A percentile compares a stretch with the other conserved stretches of the same genome.
Evolutionary conservation across 495 filamentous ascomycete species (phyloP).

Genomic region (Penicillium cataractarum): DNA sequence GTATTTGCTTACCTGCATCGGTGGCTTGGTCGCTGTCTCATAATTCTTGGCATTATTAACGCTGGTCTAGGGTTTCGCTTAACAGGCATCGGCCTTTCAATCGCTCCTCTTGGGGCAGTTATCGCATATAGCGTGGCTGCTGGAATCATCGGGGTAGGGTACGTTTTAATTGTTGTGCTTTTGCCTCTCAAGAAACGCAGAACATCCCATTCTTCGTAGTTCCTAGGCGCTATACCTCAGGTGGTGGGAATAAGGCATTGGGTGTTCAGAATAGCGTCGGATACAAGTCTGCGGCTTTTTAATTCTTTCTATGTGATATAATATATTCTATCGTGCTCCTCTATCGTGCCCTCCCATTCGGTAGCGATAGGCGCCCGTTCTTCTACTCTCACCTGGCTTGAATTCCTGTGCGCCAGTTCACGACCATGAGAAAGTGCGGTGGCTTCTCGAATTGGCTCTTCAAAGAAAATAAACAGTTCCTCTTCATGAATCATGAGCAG

Average conservation of each 20-base stretch:
- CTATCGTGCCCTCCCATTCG: too few relatives aligned
- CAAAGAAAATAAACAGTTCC: too few relatives aligned
- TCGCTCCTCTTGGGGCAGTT: slow-evolving; percentile 41
- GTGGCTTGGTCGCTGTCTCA: slow-evolving; percentile 67
- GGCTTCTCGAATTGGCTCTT: too few relatives aligned
- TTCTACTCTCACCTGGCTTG: too few relatives aligned
- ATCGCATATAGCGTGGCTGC: slow-evolving; percentile 65
- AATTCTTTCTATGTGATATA: not conserved
- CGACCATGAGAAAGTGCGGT: too few relatives aligned
- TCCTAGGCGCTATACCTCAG: not conserved
- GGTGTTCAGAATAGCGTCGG: not conserved
- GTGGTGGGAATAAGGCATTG: not conserved
- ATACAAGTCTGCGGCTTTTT: not conserved
- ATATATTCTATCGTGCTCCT: not conserved
- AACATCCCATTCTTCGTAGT: not conserved
- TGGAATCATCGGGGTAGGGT: slow-evolving; percentile 47
- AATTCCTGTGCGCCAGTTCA: too few relatives aligned
- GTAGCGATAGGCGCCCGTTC: too few relatives aligned
- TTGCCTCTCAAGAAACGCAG: not conserved
- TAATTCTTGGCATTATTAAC: slow-evolving; percentile 70
- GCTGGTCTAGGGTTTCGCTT: slow-evolving; percentile 68
- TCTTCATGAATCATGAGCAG: too few relatives aligned
- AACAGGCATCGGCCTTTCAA: slow-evolving; percentile 27
- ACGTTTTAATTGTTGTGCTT: not conserved
- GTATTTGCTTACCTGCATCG: slow-evolving; percentile 62